A percentile compares a stretch with the other conserved stretches of the same genome.
Conservation (phyloP, 2,329 filamentous ascomycete species). For the Endoconidiophora polonica region DNA sequence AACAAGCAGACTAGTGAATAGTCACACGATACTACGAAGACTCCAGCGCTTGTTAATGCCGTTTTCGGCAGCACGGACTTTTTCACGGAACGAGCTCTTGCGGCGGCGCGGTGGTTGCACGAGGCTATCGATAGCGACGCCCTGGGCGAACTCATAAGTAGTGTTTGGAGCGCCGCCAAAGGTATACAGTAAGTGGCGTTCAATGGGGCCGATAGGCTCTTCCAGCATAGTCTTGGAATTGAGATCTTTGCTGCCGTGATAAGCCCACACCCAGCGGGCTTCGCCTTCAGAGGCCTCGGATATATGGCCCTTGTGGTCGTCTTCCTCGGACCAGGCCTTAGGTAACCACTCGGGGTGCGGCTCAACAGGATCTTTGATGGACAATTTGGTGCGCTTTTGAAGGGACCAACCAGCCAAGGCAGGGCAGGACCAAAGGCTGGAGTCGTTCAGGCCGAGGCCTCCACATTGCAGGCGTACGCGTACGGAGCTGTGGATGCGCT, state of each 20-base stretch:
- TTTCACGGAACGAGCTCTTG: conserved; percentile 4
- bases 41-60: neutral
- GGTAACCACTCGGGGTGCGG: conserved; percentile 4
- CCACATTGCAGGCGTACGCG: conserved; percentile 34
- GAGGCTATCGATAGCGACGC: neutral
- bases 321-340: conserved; percentile 10
- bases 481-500: conserved; percentile 37
- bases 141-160: neutral
- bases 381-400: neutral
- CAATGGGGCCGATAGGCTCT: conserved; percentile 36
- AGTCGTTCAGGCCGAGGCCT: conserved; percentile 34
- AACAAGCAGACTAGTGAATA: too few relatives aligned
- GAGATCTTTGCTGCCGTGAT: conserved; percentile 27
- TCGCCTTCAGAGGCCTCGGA: conserved; percentile 17
- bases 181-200: conserved; percentile 30
- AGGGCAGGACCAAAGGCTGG: conserved; percentile 28
- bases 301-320: conserved; percentile 12
- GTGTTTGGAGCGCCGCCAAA: conserved; percentile 23
- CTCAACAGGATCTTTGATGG: neutral
- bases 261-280: conserved; percentile 38
- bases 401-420: conserved; percentile 31
- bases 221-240: conserved; percentile 30
- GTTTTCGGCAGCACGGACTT: neutral
- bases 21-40: neutral
- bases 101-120: conserved; percentile 6